These are phyloP conservation scores for Colletotrichum sp. DNA, from an alignment of 2,329 filamentous ascomycete genomes.

Conservation along the genomic window DNA sequence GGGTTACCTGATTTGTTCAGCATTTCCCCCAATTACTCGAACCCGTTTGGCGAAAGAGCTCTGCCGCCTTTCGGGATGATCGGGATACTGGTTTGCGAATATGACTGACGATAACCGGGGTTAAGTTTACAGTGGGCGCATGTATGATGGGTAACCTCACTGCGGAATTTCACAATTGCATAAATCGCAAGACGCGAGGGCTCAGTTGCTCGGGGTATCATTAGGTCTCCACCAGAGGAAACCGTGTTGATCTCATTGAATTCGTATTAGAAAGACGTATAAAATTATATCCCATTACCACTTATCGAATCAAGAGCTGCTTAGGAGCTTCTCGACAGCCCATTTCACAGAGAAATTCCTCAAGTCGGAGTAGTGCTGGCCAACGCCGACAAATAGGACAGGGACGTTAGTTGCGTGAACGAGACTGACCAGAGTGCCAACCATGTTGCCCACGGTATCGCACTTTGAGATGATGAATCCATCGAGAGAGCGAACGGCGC, in stretches of 20 bases:
- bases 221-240: background rate
- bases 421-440: constrained; percentile 92
- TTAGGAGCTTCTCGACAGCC: constrained; percentile 71
- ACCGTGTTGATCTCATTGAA: background rate
- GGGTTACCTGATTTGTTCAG: no score
- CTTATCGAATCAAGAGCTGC: constrained; percentile 42
- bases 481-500: constrained; percentile 79
- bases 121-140: background rate
- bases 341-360: constrained; percentile 73
- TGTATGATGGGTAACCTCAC: background rate
- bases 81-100: background rate
- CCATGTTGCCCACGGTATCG: constrained; percentile 99
- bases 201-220: background rate
- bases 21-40: no score
- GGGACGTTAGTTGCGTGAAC: constrained; percentile 97
- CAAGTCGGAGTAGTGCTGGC: constrained; percentile 72
- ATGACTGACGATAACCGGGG: background rate
- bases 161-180: background rate
- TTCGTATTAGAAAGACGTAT: background rate
- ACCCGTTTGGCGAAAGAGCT: background rate
- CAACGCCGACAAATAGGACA: constrained; percentile 85
- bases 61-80: rapidly evolving
- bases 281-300: background rate
- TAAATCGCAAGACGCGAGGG: background rate
- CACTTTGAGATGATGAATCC: constrained; percentile 99